These are phyloP conservation scores for Coniferiporia weirii DNA, from an alignment of 1,284 basidiomycete species.

Conservation along the genomic window DNA sequence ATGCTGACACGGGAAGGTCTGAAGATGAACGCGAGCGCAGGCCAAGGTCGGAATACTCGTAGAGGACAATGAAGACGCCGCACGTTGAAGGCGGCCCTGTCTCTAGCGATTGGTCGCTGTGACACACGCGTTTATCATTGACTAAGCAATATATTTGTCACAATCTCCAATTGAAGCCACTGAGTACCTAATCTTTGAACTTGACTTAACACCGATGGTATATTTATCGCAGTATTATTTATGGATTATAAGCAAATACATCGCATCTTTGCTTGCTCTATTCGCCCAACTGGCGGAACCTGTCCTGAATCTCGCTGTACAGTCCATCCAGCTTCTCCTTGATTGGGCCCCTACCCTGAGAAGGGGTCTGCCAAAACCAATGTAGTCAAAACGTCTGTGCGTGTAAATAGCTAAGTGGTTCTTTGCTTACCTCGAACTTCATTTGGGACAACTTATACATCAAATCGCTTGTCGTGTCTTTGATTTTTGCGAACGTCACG, in stretches of 20 bases:
- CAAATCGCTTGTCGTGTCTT: constrained; percentile 81
- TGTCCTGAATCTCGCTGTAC: constrained; percentile 82
- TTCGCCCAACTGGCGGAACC: constrained; percentile 82
- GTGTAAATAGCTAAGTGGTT: background rate
- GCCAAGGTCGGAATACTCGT: background rate
- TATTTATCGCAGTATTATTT: background rate
- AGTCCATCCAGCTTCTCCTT: constrained; percentile 76
- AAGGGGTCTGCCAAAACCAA: constrained; percentile 55
- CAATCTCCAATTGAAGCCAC: no score
- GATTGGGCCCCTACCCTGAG: constrained; percentile 79
- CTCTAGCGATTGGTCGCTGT: background rate
- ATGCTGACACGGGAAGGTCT: background rate
- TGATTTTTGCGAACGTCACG: constrained; percentile 90
- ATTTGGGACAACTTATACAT: constrained; percentile 97
- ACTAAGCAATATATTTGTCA: no score
- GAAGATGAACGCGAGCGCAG: background rate
- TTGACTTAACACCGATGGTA: background rate
- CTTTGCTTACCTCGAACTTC: constrained; percentile 83
- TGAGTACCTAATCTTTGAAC: no score
- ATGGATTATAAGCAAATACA: background rate
- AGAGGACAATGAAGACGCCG: background rate
- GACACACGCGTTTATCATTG: no score
- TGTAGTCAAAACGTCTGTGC: constrained; percentile 1
- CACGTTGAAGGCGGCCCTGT: background rate
- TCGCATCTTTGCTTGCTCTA: constrained; percentile 31